Evolutionary conservation across 2,329 filamentous ascomycete species (phyloP).

Genomic region (Hypoxylon sp.): DNA sequence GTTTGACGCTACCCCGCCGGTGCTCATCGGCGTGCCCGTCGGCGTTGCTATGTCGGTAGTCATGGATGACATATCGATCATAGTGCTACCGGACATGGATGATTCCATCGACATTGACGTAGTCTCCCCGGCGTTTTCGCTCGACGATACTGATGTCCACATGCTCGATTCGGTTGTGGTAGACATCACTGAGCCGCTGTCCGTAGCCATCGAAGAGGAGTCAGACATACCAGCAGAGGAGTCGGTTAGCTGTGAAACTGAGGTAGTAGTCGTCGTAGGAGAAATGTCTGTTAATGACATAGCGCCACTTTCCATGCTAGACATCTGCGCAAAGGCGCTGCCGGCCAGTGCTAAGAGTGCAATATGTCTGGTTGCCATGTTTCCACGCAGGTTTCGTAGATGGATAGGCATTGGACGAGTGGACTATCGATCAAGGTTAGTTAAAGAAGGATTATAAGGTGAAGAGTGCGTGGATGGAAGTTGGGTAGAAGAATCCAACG

Average conservation of each 20-base stretch:
- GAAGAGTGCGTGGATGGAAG: conserved; percentile 4
- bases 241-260: conserved; percentile 12
- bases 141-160: conserved; percentile 3
- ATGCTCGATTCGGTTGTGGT: conserved; percentile 22
- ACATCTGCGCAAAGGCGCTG: conserved; percentile 47
- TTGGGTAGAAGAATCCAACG: conserved; percentile 33
- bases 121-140: conserved; percentile 6
- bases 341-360: conserved; percentile 46
- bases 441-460: conserved; percentile 7
- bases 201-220: conserved; percentile 16
- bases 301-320: conserved; percentile 28
- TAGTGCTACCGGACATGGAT: conserved; percentile 15
- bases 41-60: conserved; percentile 27
- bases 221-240: conserved; percentile 24
- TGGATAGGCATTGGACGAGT: neutral
- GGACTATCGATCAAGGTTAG: conserved; percentile 6
- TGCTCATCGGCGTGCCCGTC: conserved; percentile 39
- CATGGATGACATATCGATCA: conserved; percentile 35
- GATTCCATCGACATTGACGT: conserved; percentile 35
- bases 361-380: conserved; percentile 48
- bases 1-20: conserved; percentile 42
- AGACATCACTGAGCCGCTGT: conserved; percentile 19
- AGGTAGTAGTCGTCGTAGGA: conserved; percentile 19
- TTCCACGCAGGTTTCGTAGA: conserved; percentile 20
- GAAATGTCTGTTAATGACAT: conserved; percentile 29